Conservation (phyloP, 306 rosid species). For the Macrotyloma uniflorum region DNA sequence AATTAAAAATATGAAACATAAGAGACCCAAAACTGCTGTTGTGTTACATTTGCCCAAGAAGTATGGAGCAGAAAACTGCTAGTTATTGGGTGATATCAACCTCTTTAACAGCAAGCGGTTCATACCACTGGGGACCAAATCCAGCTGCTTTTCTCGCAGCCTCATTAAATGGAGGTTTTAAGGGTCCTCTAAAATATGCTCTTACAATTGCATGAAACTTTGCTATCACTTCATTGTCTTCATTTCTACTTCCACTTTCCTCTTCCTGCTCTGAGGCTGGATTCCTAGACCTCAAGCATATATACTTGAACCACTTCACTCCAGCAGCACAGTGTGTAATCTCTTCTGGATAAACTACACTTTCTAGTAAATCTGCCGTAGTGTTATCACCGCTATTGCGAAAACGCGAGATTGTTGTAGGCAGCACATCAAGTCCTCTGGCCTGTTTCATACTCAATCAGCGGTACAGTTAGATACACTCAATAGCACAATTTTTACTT, state of each 20-base stretch:
- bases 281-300: conserved; percentile 52
- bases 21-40: conserved; percentile 10
- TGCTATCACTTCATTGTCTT: conserved; percentile 49
- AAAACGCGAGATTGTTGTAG: conserved; percentile 74
- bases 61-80: conserved; percentile 1
- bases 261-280: conserved; percentile 20
- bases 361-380: conserved; percentile 81
- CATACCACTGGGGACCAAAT: conserved; percentile 85
- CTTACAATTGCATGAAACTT: conserved; percentile 79
- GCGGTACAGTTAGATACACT: conserved; percentile 13
- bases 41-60: conserved; percentile 6
- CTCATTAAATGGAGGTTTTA: conserved; percentile 92
- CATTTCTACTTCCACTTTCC: conserved; percentile 27
- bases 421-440: conserved; percentile 84
- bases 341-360: conserved; percentile 82
- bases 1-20: not conserved
- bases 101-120: conserved; percentile 80
- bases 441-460: conserved; percentile 55
- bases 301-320: conserved; percentile 79
- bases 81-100: conserved; percentile 24
- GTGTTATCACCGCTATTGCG: conserved; percentile 65
- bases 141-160: conserved; percentile 83
- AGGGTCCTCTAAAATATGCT: conserved; percentile 70
- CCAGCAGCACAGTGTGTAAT: conserved; percentile 91
- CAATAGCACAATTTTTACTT: not conserved